Percentiles rank a stretch among this genome's conserved stretches.
Evolutionary conservation across 1,139 yeast genomes (phyloP).

Genomic region (Nakaseomyces uthaithaninus): DNA sequence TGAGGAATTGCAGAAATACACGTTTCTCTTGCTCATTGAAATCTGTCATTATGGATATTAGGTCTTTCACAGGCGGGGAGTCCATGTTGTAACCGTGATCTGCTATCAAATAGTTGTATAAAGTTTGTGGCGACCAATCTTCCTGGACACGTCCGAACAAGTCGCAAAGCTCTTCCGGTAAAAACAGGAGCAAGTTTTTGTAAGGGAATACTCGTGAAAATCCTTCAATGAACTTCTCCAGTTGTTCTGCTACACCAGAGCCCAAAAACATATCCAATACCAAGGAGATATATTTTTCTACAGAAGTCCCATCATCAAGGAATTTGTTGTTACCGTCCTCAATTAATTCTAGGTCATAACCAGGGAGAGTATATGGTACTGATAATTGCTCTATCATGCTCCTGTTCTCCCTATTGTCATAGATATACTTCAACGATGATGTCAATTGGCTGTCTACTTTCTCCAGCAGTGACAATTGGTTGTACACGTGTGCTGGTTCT

Average conservation of each 20-base stretch:
- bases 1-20: constrained; percentile 72
- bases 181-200: constrained; percentile 58
- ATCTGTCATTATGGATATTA: constrained; percentile 51
- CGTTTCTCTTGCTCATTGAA: constrained; percentile 54
- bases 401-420: constrained; percentile 35
- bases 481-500: constrained; percentile 3
- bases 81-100: constrained; percentile 85
- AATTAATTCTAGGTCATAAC: constrained; percentile 53
- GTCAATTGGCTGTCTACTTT: constrained; percentile 57
- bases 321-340: constrained; percentile 45
- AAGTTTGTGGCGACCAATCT: constrained; percentile 72
- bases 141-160: constrained; percentile 72
- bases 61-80: constrained; percentile 51
- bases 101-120: constrained; percentile 59
- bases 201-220: constrained; percentile 81
- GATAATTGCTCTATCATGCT: constrained; percentile 40
- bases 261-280: constrained; percentile 59
- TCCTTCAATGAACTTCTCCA: constrained; percentile 67
- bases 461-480: constrained; percentile 32
- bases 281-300: constrained; percentile 48
- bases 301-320: constrained; percentile 36
- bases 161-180: constrained; percentile 62
- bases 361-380: constrained; percentile 69
- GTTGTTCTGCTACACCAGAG: constrained; percentile 56
- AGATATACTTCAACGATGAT: constrained; percentile 48